phyloP scores from a whole-genome alignment of 2,329 filamentous ascomycete species.

The Diplocarpon rosae region DNA sequence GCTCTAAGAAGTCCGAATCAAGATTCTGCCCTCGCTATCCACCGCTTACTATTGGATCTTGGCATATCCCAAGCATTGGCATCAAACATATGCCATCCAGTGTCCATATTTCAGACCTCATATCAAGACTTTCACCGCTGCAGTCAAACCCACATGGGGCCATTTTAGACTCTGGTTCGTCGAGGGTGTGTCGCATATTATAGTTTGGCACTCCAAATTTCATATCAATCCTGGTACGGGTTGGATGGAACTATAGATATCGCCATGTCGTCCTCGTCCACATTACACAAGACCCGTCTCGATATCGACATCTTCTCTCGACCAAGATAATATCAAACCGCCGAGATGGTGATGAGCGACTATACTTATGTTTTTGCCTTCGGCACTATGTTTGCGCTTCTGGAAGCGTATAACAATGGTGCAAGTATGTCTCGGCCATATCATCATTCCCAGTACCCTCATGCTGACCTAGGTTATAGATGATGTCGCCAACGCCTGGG shows the following conservation, averaged over 20 bases:
- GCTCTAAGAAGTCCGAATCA: no score
- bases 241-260: no score
- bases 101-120: no score
- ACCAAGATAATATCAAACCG: not conserved
- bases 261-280: not conserved
- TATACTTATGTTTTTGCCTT: slow-evolving; percentile 48
- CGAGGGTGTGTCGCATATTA: not conserved
- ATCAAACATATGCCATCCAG: no score
- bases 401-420: slow-evolving; percentile 51
- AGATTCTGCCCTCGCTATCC: no score
- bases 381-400: slow-evolving; percentile 43
- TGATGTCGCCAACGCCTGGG: slow-evolving; percentile 79
- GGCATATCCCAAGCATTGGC: no score
- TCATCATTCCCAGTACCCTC: not conserved
- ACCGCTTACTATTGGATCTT: no score
- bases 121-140: no score
- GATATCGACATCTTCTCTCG: no score
- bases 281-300: no score
- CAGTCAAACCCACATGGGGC: not conserved
- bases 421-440: slow-evolving; percentile 17
- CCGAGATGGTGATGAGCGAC: slow-evolving; percentile 30
- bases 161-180: not conserved
- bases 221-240: not conserved
- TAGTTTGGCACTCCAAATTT: not conserved
- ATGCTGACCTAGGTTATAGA: slow-evolving; percentile 33